These are phyloP conservation scores for Talaromyces sp. DNA, from an alignment of 2,329 filamentous ascomycete genomes.

Conservation along the genomic window DNA sequence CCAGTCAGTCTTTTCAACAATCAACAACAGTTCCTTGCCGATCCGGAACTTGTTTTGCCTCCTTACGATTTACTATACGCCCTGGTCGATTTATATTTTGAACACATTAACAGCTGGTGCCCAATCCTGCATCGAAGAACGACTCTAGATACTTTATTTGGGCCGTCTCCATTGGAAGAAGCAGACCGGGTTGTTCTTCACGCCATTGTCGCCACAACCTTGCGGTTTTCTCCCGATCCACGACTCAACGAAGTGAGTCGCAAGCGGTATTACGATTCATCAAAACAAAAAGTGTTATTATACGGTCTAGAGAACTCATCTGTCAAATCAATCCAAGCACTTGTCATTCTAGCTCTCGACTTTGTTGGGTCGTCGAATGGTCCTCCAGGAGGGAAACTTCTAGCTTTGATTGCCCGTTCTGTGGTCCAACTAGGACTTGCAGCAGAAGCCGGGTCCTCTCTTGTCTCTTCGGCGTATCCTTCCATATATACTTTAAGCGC, in stretches of 20 bases:
- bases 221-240: conserved; percentile 75
- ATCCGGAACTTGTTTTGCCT: conserved; percentile 62
- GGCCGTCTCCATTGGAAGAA: conserved; percentile 69
- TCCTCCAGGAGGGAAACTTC: conserved; percentile 85
- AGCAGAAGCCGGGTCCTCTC: conserved; percentile 74
- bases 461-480: conserved; percentile 70
- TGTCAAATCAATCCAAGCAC: conserved; percentile 78
- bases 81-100: conserved; percentile 71
- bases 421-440: conserved; percentile 83
- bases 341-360: conserved; percentile 82
- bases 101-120: conserved; percentile 78
- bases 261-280: conserved; percentile 69
- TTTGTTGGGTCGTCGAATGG: conserved; percentile 83
- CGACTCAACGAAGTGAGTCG: conserved; percentile 69
- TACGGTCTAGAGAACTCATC: conserved; percentile 88
- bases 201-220: conserved; percentile 80
- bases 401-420: conserved; percentile 81
- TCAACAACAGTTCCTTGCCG: conserved; percentile 40
- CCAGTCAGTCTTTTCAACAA: conserved; percentile 52
- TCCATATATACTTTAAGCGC: conserved; percentile 87
- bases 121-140: conserved; percentile 83
- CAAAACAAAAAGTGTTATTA: conserved; percentile 79
- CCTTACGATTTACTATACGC: conserved; percentile 70
- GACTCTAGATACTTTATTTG: conserved; percentile 77
- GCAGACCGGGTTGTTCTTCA: conserved; percentile 78